Conservation (phyloP, 1,284 basidiomycete genomes). For the Heliocybe sulcata region DNA sequence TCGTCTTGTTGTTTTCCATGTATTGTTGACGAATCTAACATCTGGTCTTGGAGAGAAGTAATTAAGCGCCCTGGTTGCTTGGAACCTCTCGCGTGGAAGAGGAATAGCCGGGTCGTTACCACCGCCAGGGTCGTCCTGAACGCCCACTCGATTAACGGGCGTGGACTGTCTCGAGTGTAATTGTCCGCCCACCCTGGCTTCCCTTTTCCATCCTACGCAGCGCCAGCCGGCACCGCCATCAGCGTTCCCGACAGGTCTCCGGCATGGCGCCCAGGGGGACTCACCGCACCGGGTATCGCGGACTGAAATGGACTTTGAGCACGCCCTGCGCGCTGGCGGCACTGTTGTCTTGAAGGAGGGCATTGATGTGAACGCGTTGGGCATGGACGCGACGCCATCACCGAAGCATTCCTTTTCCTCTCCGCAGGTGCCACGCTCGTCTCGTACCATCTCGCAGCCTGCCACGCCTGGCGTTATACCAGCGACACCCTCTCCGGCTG, state of each 20-base stretch:
- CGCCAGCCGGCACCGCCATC: conserved; percentile 41
- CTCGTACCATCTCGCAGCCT: conserved; percentile 17
- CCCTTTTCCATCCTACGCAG: conserved; percentile 29
- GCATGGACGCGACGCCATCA: conserved; percentile 31
- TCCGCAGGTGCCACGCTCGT: conserved; percentile 13
- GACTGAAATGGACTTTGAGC: conserved; percentile 73
- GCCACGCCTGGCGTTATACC: conserved; percentile 50
- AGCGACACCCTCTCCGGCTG: conserved; percentile 39
- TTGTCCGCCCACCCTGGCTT: conserved; percentile 20
- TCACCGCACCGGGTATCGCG: conserved; percentile 50
- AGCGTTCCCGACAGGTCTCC: conserved; percentile 44
- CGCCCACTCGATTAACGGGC: neutral
- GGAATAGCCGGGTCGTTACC: neutral
- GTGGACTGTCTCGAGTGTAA: neutral
- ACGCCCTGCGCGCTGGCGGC: conserved; percentile 54
- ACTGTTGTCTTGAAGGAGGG: conserved; percentile 65
- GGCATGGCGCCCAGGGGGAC: conserved; percentile 40
- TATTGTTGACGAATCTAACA: neutral
- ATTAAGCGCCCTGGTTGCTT: neutral
- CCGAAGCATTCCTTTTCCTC: conserved; percentile 20
- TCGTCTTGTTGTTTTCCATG: neutral
- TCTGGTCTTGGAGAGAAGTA: neutral
- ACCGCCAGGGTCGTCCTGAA: neutral
- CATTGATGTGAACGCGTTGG: conserved; percentile 58
- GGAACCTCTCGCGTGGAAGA: neutral